phyloP scores from a whole-genome alignment of 192 early-diverging fungal species.

The Mortierella claussenii region DNA sequence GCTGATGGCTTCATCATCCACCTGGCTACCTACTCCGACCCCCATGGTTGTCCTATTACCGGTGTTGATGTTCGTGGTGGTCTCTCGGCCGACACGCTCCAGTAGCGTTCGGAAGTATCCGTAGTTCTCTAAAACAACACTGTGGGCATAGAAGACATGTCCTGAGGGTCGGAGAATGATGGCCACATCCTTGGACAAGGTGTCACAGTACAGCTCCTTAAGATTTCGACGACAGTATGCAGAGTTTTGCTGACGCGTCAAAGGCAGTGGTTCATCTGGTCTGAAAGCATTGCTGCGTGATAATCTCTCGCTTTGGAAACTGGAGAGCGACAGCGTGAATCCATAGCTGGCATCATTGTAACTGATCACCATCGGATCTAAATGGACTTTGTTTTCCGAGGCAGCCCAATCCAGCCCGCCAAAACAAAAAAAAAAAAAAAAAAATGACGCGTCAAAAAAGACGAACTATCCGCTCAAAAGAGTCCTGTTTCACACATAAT shows the following conservation, averaged over 20 bases:
- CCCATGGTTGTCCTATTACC: not conserved
- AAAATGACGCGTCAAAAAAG: not conserved
- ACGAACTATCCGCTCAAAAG: not conserved
- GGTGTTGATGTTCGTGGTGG: not conserved
- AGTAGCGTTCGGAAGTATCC: constrained; percentile 23
- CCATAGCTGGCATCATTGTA: constrained; percentile 48
- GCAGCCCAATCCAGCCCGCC: too few species aligned
- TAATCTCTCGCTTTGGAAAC: not conserved
- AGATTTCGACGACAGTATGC: constrained; percentile 51
- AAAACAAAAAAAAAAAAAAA: not conserved
- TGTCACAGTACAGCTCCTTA: constrained; percentile 44
- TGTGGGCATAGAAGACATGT: constrained; percentile 37
- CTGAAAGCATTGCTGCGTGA: not conserved
- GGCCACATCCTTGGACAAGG: constrained; percentile 30
- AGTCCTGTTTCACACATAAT: not conserved
- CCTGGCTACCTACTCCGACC: not conserved
- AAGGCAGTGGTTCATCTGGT: constrained; percentile 23
- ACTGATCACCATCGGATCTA: constrained; percentile 28
- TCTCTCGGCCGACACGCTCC: not conserved
- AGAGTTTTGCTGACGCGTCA: constrained; percentile 35
- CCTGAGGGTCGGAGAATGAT: constrained; percentile 17
- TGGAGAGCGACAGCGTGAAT: constrained; percentile 34
- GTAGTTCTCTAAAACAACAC: constrained; percentile 36
- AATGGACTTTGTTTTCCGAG: constrained; percentile 33
- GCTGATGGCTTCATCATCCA: not conserved